These are phyloP conservation scores for Ophiostoma australiae DNA, from an alignment of 2,329 filamentous ascomycete genomes.

Conservation along the genomic window DNA sequence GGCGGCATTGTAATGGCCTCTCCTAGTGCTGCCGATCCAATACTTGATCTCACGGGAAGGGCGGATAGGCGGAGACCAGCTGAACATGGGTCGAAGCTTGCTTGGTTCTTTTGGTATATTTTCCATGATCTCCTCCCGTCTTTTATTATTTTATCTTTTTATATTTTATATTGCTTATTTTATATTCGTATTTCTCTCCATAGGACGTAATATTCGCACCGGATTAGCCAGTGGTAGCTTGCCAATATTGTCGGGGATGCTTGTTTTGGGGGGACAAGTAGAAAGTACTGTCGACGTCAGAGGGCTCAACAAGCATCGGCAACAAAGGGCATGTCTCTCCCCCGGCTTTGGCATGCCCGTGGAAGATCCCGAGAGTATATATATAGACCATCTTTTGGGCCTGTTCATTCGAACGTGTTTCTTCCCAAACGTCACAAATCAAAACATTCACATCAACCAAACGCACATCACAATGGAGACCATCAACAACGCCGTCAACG, in stretches of 20 bases:
- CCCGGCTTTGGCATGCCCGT: not conserved
- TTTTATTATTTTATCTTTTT: not conserved
- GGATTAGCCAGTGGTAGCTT: not conserved
- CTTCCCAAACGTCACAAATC: not conserved
- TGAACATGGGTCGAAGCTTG: not conserved
- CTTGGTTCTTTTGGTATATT: not conserved
- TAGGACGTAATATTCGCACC: too few relatives aligned
- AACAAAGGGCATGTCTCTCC: slow-evolving; percentile 1
- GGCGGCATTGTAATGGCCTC: not conserved
- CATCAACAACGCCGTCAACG: slow-evolving; percentile 52
- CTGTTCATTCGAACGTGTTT: not conserved
- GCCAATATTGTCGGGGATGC: not conserved
- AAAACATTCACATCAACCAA: not conserved
- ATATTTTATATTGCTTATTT: not conserved
- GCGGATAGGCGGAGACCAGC: not conserved
- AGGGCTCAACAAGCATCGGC: not conserved
- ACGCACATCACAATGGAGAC: slow-evolving; percentile 53
- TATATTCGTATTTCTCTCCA: not conserved
- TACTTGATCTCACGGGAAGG: not conserved
- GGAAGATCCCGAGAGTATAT: not conserved
- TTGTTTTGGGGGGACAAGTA: not conserved
- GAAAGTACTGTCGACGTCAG: slow-evolving; percentile 16
- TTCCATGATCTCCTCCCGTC: too few relatives aligned
- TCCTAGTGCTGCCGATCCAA: not conserved
- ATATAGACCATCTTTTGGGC: not conserved